phyloP scores from a whole-genome alignment of 176 grass and related monocot species.

The Oryza meyeriana region DNA sequence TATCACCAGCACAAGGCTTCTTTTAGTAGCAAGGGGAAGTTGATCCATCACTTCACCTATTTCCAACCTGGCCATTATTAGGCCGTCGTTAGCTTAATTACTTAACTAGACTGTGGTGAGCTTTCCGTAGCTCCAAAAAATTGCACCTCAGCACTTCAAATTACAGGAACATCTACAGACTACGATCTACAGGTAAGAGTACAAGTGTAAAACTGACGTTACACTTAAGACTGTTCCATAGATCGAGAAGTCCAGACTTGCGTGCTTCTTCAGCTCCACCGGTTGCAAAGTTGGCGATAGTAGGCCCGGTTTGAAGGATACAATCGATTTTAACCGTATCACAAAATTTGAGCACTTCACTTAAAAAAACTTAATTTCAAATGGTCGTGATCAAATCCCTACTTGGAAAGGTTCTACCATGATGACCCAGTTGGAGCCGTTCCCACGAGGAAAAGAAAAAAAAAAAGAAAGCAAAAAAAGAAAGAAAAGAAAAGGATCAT shows the following conservation, averaged over 20 bases:
- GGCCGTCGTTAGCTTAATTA: background rate
- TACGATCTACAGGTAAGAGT: background rate
- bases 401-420: background rate
- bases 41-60: constrained; percentile 38
- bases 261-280: background rate
- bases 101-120: background rate
- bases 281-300: background rate
- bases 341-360: background rate
- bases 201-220: background rate
- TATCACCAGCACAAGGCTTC: background rate
- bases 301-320: background rate
- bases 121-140: background rate
- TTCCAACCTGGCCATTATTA: constrained; percentile 13
- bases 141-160: background rate
- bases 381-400: background rate
- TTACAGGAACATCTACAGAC: background rate
- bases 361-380: background rate
- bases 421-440: background rate
- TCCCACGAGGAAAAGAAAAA: background rate
- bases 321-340: background rate
- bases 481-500: background rate
- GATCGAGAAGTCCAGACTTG: background rate
- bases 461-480: background rate
- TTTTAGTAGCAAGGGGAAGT: constrained; percentile 6
- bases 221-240: background rate